Evolutionary conservation across 257 asterid genomes (phyloP).

Genomic region (Fraxinus americana): DNA sequence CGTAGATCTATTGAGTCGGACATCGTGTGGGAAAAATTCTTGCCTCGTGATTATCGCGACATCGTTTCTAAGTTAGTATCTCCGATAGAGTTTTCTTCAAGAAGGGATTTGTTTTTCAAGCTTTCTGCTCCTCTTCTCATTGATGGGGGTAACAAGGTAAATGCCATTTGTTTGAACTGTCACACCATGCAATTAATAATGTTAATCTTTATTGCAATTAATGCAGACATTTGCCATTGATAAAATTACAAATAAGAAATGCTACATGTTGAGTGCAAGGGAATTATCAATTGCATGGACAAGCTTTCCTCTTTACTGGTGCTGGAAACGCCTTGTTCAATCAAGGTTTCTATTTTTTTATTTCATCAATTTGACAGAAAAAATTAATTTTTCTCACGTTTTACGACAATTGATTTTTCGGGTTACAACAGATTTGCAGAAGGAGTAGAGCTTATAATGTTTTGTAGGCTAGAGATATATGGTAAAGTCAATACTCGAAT

Average conservation of each 20-base stretch:
- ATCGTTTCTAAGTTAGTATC: background rate
- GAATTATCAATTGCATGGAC: slow-evolving; percentile 41
- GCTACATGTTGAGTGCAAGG: slow-evolving; percentile 44
- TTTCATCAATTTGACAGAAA: background rate
- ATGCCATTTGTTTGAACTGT: background rate
- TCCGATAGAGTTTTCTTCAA: background rate
- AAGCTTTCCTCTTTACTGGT: slow-evolving; percentile 35
- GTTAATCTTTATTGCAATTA: background rate
- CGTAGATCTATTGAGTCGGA: background rate
- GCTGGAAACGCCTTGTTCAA: slow-evolving; percentile 41
- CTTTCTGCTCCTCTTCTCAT: slow-evolving; percentile 15
- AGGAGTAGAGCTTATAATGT: slow-evolving; percentile 45
- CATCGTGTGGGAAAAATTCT: background rate
- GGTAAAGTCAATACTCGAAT: slow-evolving; percentile 43
- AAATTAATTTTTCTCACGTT: too few relatives aligned
- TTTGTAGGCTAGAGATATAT: slow-evolving; percentile 56
- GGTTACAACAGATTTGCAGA: slow-evolving; percentile 32
- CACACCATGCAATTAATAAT: too few relatives aligned
- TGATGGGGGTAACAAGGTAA: slow-evolving; percentile 18
- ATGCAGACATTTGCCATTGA: slow-evolving; percentile 42
- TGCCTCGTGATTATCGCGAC: background rate
- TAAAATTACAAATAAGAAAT: slow-evolving; percentile 31
- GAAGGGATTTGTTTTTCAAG: background rate
- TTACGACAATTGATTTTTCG: background rate
- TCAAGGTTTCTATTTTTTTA: slow-evolving; percentile 22